Percentiles rank a stretch among this genome's conserved stretches.
phyloP scores from a whole-genome alignment of 305 asterid species.

The Rubia balearica region DNA sequence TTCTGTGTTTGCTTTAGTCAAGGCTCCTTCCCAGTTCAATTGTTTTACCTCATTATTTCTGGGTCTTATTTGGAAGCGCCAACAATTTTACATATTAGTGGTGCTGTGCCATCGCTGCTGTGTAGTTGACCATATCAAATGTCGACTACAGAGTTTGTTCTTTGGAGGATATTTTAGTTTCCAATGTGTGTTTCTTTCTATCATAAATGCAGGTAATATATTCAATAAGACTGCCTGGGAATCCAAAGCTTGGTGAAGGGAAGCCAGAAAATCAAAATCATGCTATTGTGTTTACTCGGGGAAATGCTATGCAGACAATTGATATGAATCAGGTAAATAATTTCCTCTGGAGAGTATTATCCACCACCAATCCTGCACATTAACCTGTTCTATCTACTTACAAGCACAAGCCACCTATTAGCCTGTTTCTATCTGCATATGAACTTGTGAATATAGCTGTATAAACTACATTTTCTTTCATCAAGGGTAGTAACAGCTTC shows the following conservation, averaged over 20 bases:
- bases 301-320: constrained; percentile 92
- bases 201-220: constrained; percentile 60
- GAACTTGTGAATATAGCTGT: not conserved
- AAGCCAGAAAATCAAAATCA: constrained; percentile 99
- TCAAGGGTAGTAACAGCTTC: not conserved
- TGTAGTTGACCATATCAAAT: not conserved
- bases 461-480: not conserved
- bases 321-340: constrained; percentile 93
- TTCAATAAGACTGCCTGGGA: constrained; percentile 86
- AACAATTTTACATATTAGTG: not conserved
- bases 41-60: not conserved
- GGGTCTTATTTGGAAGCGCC: not conserved
- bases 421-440: not conserved
- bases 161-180: not conserved
- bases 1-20: not conserved
- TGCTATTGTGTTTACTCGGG: constrained; percentile 88
- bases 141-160: not conserved
- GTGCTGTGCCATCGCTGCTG: not conserved
- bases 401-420: not conserved
- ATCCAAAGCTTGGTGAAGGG: constrained; percentile 98
- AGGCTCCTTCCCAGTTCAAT: not conserved
- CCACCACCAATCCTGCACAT: not conserved
- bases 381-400: not conserved
- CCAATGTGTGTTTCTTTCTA: constrained; percentile 13
- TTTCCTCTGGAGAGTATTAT: not conserved